Base-by-base conservation (phyloP, 1,284 basidiomycete species). In the Microbotryum scabiosae region DNA sequence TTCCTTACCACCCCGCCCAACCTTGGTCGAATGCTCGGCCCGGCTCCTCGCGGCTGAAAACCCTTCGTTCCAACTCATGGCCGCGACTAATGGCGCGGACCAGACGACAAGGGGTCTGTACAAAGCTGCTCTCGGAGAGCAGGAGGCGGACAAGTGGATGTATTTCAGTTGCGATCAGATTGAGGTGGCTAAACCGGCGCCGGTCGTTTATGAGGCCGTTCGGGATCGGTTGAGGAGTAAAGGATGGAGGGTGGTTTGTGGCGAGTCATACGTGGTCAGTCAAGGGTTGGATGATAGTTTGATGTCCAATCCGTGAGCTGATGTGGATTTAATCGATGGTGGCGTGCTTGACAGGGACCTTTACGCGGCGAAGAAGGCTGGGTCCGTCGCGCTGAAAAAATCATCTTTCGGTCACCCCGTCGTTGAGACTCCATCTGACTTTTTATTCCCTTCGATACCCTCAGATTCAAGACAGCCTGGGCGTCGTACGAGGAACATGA, bases 401-500 rank as follows among this genome's bases (percentile, higher is more conserved):
- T 44, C 26, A 32, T 32, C 36, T 18, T 10, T 9, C 20, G 5
- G 14, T 16, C 7, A 6, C 1, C 32, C 47, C 20, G 6, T 44
- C 5, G 4, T 18, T 20, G 21, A 26, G 16, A 10, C 4, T 21
- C 23, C 23, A 4, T 14, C 51, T 48, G 28, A n/a, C 28, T 0
- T 43, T 5, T 21, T 10, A 30, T 3, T 1, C 0, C 6, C 12
- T 9, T 5, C 18, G 23, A 7, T 8, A 5, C 2, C 3, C 36
- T 50, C 54, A 62, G 64, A 2, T 67, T 67, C 54, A 56, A 59
- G 41, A 64, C 65, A 2, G 63, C 61, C 0, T 61, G 59, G 32
- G 55, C 63, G 8, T 57, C 60, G 2, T 65, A 67, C 46, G 65
- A 67, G 30, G 65, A 67, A 50, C 51, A 62, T 44, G n/a, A 58